Evolutionary conservation across 1,284 basidiomycete genomes (phyloP).

Genomic region (Moniliophthora roreri): DNA sequence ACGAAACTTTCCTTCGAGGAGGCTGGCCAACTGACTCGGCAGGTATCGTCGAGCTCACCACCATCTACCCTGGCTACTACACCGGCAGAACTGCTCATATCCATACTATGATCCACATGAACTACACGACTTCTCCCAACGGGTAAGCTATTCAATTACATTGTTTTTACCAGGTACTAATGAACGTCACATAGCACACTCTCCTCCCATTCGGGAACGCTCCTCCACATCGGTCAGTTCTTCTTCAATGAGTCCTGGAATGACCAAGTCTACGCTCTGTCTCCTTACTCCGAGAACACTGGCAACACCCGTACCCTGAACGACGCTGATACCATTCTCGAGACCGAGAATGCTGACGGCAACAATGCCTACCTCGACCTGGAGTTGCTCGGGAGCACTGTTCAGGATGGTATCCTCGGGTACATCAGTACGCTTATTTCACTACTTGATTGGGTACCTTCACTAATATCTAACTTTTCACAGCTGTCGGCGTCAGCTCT

Average conservation of each 20-base stretch:
- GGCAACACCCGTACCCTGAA: constrained; percentile 25
- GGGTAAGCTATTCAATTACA: constrained; percentile 29
- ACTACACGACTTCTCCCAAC: constrained; percentile 27
- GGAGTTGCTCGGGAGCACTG: background rate
- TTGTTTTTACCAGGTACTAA: constrained; percentile 9
- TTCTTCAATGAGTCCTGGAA: constrained; percentile 45
- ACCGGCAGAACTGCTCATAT: constrained; percentile 30
- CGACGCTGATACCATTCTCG: constrained; percentile 24
- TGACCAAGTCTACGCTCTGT: constrained; percentile 28
- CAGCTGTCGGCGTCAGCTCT: constrained; percentile 9
- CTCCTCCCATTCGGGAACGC: constrained; percentile 25
- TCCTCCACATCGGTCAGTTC: constrained; percentile 41
- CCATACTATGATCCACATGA: constrained; percentile 30
- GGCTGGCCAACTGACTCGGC: constrained; percentile 48
- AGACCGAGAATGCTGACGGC: constrained; percentile 24
- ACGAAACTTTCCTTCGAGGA: constrained; percentile 45
- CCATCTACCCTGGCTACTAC: constrained; percentile 52
- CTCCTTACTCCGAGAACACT: constrained; percentile 26
- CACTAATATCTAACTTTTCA: background rate
- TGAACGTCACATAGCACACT: constrained; percentile 26
- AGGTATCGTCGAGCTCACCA: constrained; percentile 52
- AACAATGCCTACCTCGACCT: constrained; percentile 27
- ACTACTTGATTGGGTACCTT: background rate
- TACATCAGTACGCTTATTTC: constrained; percentile 6
- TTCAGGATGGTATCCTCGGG: constrained; percentile 9